phyloP scores from a whole-genome alignment of 441 rosid genomes.

The Viola pubescens region DNA sequence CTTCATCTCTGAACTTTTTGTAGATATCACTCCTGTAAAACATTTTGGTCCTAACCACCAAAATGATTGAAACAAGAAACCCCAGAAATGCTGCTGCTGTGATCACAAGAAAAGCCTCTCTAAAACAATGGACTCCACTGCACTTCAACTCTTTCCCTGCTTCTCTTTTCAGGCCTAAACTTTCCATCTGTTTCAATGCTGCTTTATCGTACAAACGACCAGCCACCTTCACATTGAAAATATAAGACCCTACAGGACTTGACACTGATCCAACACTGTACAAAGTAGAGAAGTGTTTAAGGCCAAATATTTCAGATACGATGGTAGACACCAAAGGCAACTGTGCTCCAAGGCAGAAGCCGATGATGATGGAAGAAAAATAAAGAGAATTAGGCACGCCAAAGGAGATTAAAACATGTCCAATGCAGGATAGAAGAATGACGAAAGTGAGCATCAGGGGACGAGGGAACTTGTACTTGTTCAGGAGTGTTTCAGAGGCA shows the following conservation, averaged over 20 bases:
- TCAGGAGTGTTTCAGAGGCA: slow-evolving; percentile 24
- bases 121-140: slow-evolving; percentile 20
- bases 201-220: slow-evolving; percentile 19
- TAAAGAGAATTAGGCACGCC: slow-evolving; percentile 16
- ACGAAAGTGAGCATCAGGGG: slow-evolving; percentile 21
- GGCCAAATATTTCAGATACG: slow-evolving; percentile 24
- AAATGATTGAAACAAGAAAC: slow-evolving; percentile 14
- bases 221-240: slow-evolving; percentile 22
- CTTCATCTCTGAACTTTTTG: slow-evolving; percentile 12
- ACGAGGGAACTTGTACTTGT: slow-evolving; percentile 24
- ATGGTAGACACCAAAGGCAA: slow-evolving; percentile 18
- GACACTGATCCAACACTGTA: slow-evolving; percentile 18
- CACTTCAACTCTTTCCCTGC: slow-evolving; percentile 16
- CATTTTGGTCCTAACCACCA: slow-evolving; percentile 13
- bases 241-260: slow-evolving; percentile 18
- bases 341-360: slow-evolving; percentile 30
- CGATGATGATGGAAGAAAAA: slow-evolving; percentile 17
- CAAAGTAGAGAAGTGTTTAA: slow-evolving; percentile 22
- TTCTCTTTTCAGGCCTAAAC: slow-evolving; percentile 13
- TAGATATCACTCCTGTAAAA: slow-evolving; percentile 18
- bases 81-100: slow-evolving; percentile 19
- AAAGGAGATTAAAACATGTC: slow-evolving; percentile 19
- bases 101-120: slow-evolving; percentile 15
- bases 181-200: slow-evolving; percentile 21
- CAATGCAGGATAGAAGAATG: slow-evolving; percentile 18